Percentiles rank a stretch among this genome's conserved stretches.
These are phyloP conservation scores for Aspergillus tanneri DNA, from an alignment of 2,329 filamentous ascomycete species.

Conservation along the genomic window DNA sequence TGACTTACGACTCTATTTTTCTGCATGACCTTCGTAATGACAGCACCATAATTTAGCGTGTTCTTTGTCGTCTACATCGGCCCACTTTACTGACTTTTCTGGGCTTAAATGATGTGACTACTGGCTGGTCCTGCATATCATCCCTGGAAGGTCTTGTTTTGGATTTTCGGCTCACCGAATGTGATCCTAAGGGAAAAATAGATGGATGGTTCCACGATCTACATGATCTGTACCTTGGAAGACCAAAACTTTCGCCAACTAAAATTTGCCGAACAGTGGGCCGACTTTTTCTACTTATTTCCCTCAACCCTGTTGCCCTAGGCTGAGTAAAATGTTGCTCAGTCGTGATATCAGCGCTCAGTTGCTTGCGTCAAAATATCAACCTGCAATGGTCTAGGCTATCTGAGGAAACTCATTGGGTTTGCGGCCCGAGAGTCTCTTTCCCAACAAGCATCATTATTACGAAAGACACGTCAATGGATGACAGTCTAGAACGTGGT, in stretches of 20 bases:
- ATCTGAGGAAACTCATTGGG: not conserved
- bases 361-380: constrained; percentile 19
- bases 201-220: constrained; percentile 6
- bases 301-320: not conserved
- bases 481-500: constrained; percentile 2
- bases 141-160: constrained; percentile 19
- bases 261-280: not conserved
- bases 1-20: too few species aligned
- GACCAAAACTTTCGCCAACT: not conserved
- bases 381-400: constrained; percentile 9
- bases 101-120: constrained; percentile 21
- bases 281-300: not conserved
- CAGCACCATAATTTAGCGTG: not conserved
- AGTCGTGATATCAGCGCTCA: constrained; percentile 17
- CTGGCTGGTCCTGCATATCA: constrained; percentile 17
- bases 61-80: constrained; percentile 1
- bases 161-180: constrained; percentile 24
- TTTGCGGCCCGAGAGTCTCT: constrained; percentile 6
- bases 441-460: constrained; percentile 8
- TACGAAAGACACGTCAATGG: constrained; percentile 2
- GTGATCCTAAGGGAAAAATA: not conserved
- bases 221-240: constrained; percentile 3
- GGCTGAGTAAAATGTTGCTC: not conserved
- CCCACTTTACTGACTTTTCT: constrained; percentile 21
- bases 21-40: not conserved